These are phyloP conservation scores for Metschnikowia proteae DNA, from an alignment of 805 yeast genomes.

Conservation along the genomic window DNA sequence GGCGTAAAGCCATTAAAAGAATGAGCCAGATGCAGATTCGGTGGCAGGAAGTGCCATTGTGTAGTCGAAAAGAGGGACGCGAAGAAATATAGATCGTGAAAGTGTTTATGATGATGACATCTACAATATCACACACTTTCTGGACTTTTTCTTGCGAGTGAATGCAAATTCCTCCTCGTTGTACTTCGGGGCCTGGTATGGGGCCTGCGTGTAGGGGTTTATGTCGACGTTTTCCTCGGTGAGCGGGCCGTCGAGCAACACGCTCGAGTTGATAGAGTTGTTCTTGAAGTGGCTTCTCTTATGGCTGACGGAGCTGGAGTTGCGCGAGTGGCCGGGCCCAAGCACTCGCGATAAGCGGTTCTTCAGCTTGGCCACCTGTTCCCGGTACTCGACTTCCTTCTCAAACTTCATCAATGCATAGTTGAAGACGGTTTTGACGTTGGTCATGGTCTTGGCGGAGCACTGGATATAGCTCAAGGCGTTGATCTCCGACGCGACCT, in stretches of 20 bases:
- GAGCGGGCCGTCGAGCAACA: constrained; percentile 39
- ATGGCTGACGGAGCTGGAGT: constrained; percentile 17
- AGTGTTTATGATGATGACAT: no score
- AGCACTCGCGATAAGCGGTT: constrained; percentile 35
- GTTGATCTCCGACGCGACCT: constrained; percentile 55
- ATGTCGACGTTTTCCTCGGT: constrained; percentile 30
- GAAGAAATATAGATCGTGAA: neutral
- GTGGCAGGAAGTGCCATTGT: neutral
- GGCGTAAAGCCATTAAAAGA: neutral
- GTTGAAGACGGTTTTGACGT: constrained; percentile 66
- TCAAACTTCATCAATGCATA: constrained; percentile 49
- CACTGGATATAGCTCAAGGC: constrained; percentile 75
- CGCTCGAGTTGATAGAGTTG: constrained; percentile 34
- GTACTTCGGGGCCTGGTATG: constrained; percentile 19
- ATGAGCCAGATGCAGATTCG: neutral
- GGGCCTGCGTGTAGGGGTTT: constrained; percentile 36
- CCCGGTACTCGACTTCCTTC: constrained; percentile 32
- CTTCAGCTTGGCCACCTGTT: constrained; percentile 33
- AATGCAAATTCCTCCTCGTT: constrained; percentile 43
- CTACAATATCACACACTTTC: constrained; percentile 33
- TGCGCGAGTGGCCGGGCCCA: constrained; percentile 19
- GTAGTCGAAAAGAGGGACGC: neutral
- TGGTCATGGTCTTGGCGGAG: constrained; percentile 67
- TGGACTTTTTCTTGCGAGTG: constrained; percentile 30
- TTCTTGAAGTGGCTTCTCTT: constrained; percentile 37